Evolutionary conservation across 2,329 filamentous ascomycete genomes (phyloP), one percentile per base, ranked within the genome.

Genomic region (Aureobasidium pullulans): DNA sequence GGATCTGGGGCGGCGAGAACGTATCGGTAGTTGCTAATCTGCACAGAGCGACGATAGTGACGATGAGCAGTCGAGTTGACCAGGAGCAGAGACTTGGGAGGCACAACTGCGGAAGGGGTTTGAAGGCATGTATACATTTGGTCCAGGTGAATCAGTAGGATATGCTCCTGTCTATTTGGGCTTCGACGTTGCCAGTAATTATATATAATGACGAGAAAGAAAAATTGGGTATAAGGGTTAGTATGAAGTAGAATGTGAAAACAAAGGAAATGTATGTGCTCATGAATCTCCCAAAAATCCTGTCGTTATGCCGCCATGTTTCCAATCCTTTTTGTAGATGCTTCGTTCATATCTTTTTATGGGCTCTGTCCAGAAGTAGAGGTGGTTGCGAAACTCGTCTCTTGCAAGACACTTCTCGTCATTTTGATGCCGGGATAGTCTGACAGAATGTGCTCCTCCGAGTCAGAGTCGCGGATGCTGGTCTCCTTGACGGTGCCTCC

Each of bases 381-480:
- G 9, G 11, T 52, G 19, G 48, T 52, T n/a, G 48, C 48, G 36
- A 52, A 59, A 19, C 47, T 59, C 13, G 47, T 50, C 36, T 59
- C 47, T 46, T 59, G 57, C 40, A 59, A 39, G 37, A 59, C 48
- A 43, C 46, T 52, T 39, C 57, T 43, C 11, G 46, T 59, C 46
- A 59, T 59, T 40, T 59, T 50, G 40, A 59, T 59, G 31, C 57
- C 57, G 5, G 46, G 37, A 31, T 42, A 49, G 36, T 50, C 56
- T 4, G 47, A 49, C 3, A 60, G 37, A 15, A 60, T 60, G 44
- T 60, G 59, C 28, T 60, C 59, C 16, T 60, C 59, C 4, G 47
- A 54, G 34, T 54, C 59, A 3, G 59, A 56, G 34, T 48, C 59
- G 23, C 39, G 49, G 2, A 56, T 42, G 43, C 59, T 60, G 10